Evolutionary conservation across 371 early-diverging fungal genomes (phyloP).

Genomic region (Rhizopus delemar): DNA sequence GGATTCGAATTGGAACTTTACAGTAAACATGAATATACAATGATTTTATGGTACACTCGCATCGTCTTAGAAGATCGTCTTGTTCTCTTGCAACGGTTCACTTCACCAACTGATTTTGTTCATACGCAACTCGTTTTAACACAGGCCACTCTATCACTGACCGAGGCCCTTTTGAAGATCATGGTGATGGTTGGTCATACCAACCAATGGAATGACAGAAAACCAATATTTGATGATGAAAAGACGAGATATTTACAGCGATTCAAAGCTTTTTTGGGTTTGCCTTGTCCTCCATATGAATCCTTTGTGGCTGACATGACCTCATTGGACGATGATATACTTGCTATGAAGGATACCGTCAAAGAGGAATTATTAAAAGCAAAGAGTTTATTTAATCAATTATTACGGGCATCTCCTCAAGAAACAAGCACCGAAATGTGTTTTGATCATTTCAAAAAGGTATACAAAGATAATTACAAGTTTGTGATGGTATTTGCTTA

Average conservation of each 20-base stretch:
- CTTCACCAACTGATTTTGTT: not conserved
- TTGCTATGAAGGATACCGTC: conserved; percentile 24
- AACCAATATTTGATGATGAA: conserved; percentile 55
- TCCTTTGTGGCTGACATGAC: conserved; percentile 26
- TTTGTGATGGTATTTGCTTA: not conserved
- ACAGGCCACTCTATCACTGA: not conserved
- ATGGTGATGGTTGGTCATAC: conserved; percentile 39
- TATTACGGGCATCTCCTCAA: conserved; percentile 15
- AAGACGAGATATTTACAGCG: conserved; percentile 61
- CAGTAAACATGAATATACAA: conserved; percentile 64
- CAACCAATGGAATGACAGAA: conserved; percentile 39
- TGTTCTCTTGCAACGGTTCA: conserved; percentile 37
- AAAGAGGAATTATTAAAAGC: conserved; percentile 29
- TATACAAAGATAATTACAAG: conserved; percentile 40
- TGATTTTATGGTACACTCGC: conserved; percentile 65
- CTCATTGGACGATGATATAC: conserved; percentile 29
- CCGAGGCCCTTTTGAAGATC: conserved; percentile 18
- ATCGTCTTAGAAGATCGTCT: conserved; percentile 38
- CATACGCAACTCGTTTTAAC: not conserved
- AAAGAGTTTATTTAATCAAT: conserved; percentile 31
- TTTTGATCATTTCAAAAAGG: conserved; percentile 39
- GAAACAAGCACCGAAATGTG: conserved; percentile 52
- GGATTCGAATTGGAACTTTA: conserved; percentile 79
- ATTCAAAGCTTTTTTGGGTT: conserved; percentile 54
- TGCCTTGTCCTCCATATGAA: conserved; percentile 45